These are phyloP conservation scores for Didymella lethalis DNA, from an alignment of 2,329 filamentous ascomycete species.

Conservation along the genomic window DNA sequence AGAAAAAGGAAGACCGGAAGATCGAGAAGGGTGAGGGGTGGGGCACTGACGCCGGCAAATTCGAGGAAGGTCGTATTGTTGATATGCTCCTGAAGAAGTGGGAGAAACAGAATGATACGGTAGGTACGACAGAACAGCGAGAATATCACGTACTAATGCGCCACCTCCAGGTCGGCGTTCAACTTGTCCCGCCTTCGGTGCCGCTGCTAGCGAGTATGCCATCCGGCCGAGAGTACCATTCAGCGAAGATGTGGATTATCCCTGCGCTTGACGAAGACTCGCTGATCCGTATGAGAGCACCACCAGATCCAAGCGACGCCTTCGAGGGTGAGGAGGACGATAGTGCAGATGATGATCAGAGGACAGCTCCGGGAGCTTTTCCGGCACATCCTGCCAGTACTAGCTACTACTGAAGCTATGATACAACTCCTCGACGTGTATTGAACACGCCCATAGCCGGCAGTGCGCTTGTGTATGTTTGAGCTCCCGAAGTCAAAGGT, in stretches of 20 bases:
- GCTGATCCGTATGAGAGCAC: constrained; percentile 66
- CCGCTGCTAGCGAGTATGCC: constrained; percentile 81
- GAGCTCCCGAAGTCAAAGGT: background rate
- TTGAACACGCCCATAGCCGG: background rate
- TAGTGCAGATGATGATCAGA: constrained; percentile 48
- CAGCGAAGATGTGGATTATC: constrained; percentile 70
- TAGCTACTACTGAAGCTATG: constrained; percentile 44
- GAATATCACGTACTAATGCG: constrained; percentile 5
- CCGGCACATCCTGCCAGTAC: constrained; percentile 45
- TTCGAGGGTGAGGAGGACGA: constrained; percentile 49
- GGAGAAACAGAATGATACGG: constrained; percentile 91
- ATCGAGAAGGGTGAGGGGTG: constrained; percentile 76
- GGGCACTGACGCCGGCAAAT: constrained; percentile 83
- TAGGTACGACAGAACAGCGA: constrained; percentile 54
- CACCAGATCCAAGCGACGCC: constrained; percentile 59
- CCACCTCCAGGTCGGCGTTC: constrained; percentile 73
- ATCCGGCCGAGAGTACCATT: constrained; percentile 85
- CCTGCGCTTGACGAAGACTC: constrained; percentile 70
- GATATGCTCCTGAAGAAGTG: constrained; percentile 89
- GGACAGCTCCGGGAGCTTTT: constrained; percentile 46
- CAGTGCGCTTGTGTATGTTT: background rate
- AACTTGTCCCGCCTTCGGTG: constrained; percentile 74
- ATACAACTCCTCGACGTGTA: background rate
- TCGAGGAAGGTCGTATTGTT: constrained; percentile 85
- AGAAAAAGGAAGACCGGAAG: constrained; percentile 79